These are phyloP conservation scores for Epichloe gansuensis DNA, from an alignment of 2,329 filamentous ascomycete genomes.

Conservation along the genomic window DNA sequence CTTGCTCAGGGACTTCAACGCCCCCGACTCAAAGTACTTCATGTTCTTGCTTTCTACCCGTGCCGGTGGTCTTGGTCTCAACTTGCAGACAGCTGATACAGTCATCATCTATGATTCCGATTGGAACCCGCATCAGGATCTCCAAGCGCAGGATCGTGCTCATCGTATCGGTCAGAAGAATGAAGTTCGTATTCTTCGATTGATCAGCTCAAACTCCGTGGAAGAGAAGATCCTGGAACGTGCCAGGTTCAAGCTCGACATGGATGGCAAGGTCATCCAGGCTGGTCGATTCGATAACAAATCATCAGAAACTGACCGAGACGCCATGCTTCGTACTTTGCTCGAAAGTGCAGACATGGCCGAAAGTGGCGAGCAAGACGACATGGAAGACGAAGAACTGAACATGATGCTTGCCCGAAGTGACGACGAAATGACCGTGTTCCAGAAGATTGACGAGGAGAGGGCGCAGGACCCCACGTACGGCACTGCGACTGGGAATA, in stretches of 20 bases:
- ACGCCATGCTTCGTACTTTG: conserved; percentile 88
- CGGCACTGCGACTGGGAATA: conserved; percentile 51
- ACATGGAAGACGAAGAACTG: conserved; percentile 97
- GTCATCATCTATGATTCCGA: conserved; percentile 99
- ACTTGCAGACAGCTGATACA: conserved; percentile 93
- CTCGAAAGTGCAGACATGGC: conserved; percentile 70
- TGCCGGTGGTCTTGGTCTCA: conserved; percentile 93
- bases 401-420: conserved; percentile 88
- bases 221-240: conserved; percentile 98
- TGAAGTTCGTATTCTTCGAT: conserved; percentile 87
- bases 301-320: conserved; percentile 94
- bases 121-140: conserved; percentile 98
- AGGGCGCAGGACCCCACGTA: conserved; percentile 56
- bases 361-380: conserved; percentile 66
- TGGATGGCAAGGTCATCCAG: conserved; percentile 99
- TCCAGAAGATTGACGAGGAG: conserved; percentile 75
- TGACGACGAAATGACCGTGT: conserved; percentile 64
- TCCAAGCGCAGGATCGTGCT: conserved; percentile 97
- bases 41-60: conserved; percentile 98
- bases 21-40: conserved; percentile 82
- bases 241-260: conserved; percentile 94
- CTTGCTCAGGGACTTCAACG: conserved; percentile 79
- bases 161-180: conserved; percentile 99
- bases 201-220: conserved; percentile 94
- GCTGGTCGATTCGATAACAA: conserved; percentile 99